phyloP scores from a whole-genome alignment of 306 rosid genomes.

The Casuarina cunninghamiana region DNA sequence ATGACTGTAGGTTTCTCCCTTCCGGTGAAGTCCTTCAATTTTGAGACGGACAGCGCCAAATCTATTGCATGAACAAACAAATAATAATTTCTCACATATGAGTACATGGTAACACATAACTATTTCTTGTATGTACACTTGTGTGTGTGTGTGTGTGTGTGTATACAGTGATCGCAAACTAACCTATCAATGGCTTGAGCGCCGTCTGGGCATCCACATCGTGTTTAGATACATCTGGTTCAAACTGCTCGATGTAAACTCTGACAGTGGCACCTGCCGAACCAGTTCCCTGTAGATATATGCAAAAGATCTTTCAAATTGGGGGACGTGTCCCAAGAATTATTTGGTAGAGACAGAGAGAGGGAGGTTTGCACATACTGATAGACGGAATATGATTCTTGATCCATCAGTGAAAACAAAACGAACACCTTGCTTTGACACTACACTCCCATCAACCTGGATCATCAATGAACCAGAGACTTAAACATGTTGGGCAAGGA shows the following conservation, averaged over 20 bases:
- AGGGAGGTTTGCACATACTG: constrained; percentile 49
- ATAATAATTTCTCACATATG: background rate
- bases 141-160: too few relatives aligned
- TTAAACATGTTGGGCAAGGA: constrained; percentile 15
- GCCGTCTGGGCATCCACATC: constrained; percentile 85
- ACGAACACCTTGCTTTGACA: constrained; percentile 91
- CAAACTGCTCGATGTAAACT: constrained; percentile 90
- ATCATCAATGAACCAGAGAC: constrained; percentile 2
- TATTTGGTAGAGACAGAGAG: background rate
- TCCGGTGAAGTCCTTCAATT: constrained; percentile 91
- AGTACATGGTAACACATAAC: too few relatives aligned
- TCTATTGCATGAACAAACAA: constrained; percentile 45
- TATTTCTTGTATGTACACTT: too few relatives aligned
- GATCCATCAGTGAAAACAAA: constrained; percentile 96
- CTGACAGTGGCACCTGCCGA: constrained; percentile 96
- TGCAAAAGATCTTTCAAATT: background rate
- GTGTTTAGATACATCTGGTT: constrained; percentile 74
- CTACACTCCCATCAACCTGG: constrained; percentile 90
- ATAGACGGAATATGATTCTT: constrained; percentile 91
- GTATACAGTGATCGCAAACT: constrained; percentile 8
- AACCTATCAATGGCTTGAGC: constrained; percentile 87
- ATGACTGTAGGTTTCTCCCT: constrained; percentile 95
- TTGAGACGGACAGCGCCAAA: constrained; percentile 79
- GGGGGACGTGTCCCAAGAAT: background rate
- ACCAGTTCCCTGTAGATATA: constrained; percentile 78